phyloP scores from a whole-genome alignment of 805 yeast species.

The Candida odintsovae region DNA sequence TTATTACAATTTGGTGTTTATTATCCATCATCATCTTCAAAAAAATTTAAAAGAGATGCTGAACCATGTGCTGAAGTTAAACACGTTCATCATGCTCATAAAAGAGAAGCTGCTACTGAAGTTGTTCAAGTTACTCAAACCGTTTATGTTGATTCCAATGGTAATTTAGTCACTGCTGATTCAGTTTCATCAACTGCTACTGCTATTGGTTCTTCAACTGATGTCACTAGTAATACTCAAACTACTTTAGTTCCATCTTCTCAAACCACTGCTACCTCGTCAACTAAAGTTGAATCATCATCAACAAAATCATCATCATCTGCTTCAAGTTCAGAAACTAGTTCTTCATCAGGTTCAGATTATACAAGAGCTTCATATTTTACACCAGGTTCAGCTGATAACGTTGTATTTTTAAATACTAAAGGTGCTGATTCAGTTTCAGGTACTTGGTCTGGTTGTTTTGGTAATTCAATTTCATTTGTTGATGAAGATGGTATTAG shows the following conservation, averaged over 20 bases:
- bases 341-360: conserved; percentile 35
- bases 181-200: conserved; percentile 18
- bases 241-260: conserved; percentile 23
- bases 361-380: conserved; percentile 80
- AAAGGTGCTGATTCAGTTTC: conserved; percentile 73
- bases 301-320: conserved; percentile 24
- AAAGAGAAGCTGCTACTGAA: conserved; percentile 57
- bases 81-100: conserved; percentile 45
- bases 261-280: conserved; percentile 11
- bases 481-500: conserved; percentile 72
- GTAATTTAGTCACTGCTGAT: conserved; percentile 28
- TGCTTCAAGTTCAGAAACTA: conserved; percentile 26
- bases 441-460: conserved; percentile 80
- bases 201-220: conserved; percentile 21
- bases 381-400: conserved; percentile 64
- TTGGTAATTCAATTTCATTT: conserved; percentile 91
- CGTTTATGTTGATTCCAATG: conserved; percentile 60
- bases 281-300: conserved; percentile 11
- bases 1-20: conserved; percentile 87
- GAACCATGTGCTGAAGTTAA: conserved; percentile 25
- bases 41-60: conserved; percentile 39
- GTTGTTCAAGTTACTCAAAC: conserved; percentile 74
- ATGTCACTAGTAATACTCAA: conserved; percentile 24
- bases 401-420: conserved; percentile 79
- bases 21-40: conserved; percentile 48